Evolutionary conservation across 805 yeast genomes (phyloP).

Genomic region (Metschnikowia reukaufii): DNA sequence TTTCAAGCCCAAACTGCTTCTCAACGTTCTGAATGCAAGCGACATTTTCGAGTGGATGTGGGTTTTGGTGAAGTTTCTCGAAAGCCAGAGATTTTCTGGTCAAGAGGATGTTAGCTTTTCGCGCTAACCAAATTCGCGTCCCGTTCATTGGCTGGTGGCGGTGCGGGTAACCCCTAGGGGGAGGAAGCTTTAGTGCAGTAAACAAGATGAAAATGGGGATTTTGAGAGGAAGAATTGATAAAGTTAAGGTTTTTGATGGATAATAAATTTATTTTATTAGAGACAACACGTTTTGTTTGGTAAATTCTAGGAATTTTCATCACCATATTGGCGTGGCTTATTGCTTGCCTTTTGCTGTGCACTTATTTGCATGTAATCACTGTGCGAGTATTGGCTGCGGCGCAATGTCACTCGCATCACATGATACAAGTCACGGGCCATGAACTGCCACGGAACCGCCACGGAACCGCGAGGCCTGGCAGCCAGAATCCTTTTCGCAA

Average conservation of each 20-base stretch:
- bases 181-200: neutral
- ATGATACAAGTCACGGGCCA: neutral
- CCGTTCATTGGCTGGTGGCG: slow-evolving; percentile 22
- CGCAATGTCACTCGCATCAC: neutral
- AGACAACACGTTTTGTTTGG: no score
- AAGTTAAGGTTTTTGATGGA: no score
- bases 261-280: no score
- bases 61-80: slow-evolving; percentile 2
- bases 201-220: no score
- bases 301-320: no score
- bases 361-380: neutral
- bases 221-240: no score
- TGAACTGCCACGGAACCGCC: no score
- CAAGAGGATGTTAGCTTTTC: slow-evolving; percentile 7
- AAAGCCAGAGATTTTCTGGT: slow-evolving; percentile 5
- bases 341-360: neutral
- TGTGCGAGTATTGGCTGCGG: slow-evolving; percentile 6
- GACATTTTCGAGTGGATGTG: slow-evolving; percentile 21
- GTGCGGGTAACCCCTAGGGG: slow-evolving; percentile 21
- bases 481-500: no score
- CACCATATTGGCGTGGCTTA: neutral
- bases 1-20: slow-evolving; percentile 41
- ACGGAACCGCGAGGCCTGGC: no score
- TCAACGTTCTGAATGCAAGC: slow-evolving; percentile 47
- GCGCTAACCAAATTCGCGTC: slow-evolving; percentile 20